Percentiles rank a stretch among this genome's conserved stretches.
These are phyloP conservation scores for Tagetes patula DNA, from an alignment of 129 eudicot genomes.

Conservation along the genomic window DNA sequence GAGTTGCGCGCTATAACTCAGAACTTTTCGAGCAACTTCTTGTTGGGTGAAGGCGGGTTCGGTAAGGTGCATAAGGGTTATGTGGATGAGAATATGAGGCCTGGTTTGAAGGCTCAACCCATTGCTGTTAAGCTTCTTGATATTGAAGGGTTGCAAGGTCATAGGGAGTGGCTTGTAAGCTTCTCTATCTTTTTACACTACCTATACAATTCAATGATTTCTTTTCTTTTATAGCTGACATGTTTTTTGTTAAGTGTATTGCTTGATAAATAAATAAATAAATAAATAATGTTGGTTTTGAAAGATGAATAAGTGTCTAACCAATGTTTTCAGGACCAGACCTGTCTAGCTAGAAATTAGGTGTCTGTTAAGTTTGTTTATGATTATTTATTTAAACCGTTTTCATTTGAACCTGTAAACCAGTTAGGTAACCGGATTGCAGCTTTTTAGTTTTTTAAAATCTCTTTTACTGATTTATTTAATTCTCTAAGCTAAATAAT, in stretches of 20 bases:
- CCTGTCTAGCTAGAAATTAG: no score
- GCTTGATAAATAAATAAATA: no score
- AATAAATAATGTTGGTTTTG: not conserved
- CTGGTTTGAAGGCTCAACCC: constrained; percentile 85
- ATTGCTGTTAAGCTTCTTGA: constrained; percentile 96
- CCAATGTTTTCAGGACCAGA: no score
- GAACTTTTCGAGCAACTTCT: constrained; percentile 64
- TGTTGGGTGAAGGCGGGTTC: constrained; percentile 96
- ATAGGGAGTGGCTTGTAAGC: constrained; percentile 98
- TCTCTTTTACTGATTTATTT: no score
- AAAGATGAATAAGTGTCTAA: no score
- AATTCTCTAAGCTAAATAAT: no score
- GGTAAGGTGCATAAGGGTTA: constrained; percentile 94
- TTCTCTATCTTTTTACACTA: not conserved
- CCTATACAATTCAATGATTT: not conserved
- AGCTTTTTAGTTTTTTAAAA: no score
- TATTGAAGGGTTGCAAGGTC: constrained; percentile 97
- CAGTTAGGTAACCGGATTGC: no score
- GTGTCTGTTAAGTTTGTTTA: no score
- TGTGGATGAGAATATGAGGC: constrained; percentile 64
- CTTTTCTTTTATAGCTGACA: not conserved
- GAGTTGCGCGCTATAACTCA: constrained; percentile 78
- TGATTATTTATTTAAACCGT: no score
- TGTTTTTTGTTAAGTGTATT: not conserved
- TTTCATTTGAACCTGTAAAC: no score